These are phyloP conservation scores for Neckera pumila DNA, from an alignment of 225 moss, liverwort and hornwort species.

Conservation along the genomic window DNA sequence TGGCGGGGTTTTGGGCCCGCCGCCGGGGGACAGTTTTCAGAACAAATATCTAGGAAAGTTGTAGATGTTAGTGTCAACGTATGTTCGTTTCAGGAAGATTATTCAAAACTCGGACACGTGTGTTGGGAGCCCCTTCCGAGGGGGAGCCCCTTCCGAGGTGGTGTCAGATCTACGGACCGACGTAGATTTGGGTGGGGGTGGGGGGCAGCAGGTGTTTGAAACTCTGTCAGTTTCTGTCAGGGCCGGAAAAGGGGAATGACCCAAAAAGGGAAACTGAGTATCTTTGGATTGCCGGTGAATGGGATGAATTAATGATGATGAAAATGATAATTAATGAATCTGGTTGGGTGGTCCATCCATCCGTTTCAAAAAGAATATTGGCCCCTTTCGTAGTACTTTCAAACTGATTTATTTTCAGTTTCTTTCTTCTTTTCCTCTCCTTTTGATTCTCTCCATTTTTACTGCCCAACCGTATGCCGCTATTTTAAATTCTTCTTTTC, in stretches of 20 bases:
- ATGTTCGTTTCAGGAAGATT: not conserved
- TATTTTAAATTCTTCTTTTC: too few relatives aligned
- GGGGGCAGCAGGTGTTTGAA: not conserved
- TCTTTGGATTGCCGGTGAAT: not conserved
- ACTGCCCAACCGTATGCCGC: not conserved
- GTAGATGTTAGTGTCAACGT: rapidly evolving
- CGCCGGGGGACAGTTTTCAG: not conserved
- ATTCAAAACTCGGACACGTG: not conserved
- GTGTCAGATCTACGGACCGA: too few relatives aligned
- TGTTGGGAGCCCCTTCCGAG: too few relatives aligned
- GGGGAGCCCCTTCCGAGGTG: not conserved
- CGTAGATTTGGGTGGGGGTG: too few relatives aligned
- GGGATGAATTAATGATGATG: not conserved
- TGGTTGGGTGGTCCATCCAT: not conserved
- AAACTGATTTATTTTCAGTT: too few relatives aligned
- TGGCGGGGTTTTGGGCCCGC: not conserved
- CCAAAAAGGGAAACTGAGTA: not conserved
- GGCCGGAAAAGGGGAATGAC: not conserved
- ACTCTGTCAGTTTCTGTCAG: not conserved
- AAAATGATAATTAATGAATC: too few relatives aligned
- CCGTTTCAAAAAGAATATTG: not conserved
- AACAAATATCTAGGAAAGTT: rapidly evolving
- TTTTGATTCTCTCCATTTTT: too few relatives aligned
- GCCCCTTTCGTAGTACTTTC: not conserved
- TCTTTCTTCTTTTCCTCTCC: too few relatives aligned